phyloP scores from a whole-genome alignment of 495 filamentous ascomycete genomes.

The Hyphodiscus hymeniophilus region DNA sequence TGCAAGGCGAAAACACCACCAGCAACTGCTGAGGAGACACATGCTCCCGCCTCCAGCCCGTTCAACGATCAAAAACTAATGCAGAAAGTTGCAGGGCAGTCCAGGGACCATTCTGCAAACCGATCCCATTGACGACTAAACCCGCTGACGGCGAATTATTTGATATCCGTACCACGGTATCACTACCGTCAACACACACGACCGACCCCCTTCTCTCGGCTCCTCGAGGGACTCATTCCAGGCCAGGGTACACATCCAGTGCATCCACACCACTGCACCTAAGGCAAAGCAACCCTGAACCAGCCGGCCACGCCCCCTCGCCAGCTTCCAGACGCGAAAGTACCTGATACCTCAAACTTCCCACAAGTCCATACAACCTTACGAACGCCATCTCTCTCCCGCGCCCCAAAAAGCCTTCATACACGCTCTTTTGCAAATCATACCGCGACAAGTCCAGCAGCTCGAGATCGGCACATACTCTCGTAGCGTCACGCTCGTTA shows the following conservation, averaged over 20 bases:
- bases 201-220: background rate
- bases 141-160: too few relatives aligned
- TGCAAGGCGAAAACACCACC: too few relatives aligned
- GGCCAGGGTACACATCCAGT: background rate
- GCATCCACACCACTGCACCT: conserved; percentile 1
- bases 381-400: conserved; percentile 9
- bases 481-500: conserved; percentile 24
- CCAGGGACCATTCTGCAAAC: too few relatives aligned
- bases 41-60: too few relatives aligned
- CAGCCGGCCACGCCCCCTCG: conserved; percentile 13
- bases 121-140: too few relatives aligned
- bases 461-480: conserved; percentile 17
- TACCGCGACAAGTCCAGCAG: conserved; percentile 8
- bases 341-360: background rate
- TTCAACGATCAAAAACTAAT: too few relatives aligned
- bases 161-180: background rate
- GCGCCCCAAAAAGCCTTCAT: conserved; percentile 15
- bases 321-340: conserved; percentile 5
- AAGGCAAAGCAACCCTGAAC: conserved; percentile 4
- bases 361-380: background rate
- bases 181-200: background rate
- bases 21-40: too few relatives aligned
- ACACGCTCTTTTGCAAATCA: conserved; percentile 22
- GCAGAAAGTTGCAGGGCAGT: too few relatives aligned
- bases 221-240: background rate